Base-by-base conservation (phyloP, 371 early-diverging fungal species). In the Saksenaea oblongispora region DNA sequence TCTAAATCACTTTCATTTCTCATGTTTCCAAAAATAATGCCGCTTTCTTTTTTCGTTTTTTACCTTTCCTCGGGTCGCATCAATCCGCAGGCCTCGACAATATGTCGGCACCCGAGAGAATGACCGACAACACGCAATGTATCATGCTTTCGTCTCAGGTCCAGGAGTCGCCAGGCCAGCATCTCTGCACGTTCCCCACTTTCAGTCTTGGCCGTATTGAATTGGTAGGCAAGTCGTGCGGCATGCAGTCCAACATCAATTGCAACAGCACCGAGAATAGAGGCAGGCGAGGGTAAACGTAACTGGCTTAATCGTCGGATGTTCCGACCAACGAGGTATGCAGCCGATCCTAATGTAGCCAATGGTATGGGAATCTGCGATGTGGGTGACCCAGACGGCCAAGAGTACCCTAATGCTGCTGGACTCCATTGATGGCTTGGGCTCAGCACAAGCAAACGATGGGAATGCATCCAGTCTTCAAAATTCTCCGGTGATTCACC, bases 381-480 rank as follows among this genome's bases (percentile, higher is more conserved):
- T 14, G 58, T 28, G 10, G 70, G 56, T 34, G 67, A 73, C 3
- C 81, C 81, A 5, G 81, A 80, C 7, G 81, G 78, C 81, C 81
- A 80, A n/a, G 81, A 80, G 61, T 70, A 78, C 75, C 81, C 81
- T 54, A 80, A 59, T 26, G 81, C 81, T 10, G 74, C 53, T 14
- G 81, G 64, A n/a, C 65, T 72, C 81, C 81, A 80, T 22, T 56
- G 54, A 63, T 80, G 78, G n/a, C 55, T 24, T 31, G 70, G 65
- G 56, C 73, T 74, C 1, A 80, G 64, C 7, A 73, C 78, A n/a
- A 80, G 67, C 22, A 80, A 57, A 8, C 72, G 70, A 65, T 80
- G 81, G 1, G 81, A 80, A 63, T 80, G 81, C 69, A 80, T 66
- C 81, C 81, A 80, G 53, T 80, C 81, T 55, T 69, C 67, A 69